These are phyloP conservation scores for Daphne laureola DNA, from an alignment of 441 rosid species.

Conservation along the genomic window DNA sequence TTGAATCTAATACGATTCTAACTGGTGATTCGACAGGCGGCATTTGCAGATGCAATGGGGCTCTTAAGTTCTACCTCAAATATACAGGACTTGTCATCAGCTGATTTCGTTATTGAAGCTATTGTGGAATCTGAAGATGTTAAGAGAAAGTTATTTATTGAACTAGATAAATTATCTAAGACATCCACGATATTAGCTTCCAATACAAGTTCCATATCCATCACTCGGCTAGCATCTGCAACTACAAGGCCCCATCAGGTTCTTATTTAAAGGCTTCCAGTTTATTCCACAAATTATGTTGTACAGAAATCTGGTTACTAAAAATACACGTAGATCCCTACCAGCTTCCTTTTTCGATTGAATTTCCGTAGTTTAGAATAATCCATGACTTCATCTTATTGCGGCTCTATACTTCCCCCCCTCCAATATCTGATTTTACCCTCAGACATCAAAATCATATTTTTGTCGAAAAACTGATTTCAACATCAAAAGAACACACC, in stretches of 20 bases:
- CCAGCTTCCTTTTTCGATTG: neutral
- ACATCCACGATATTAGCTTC: conserved; percentile 68
- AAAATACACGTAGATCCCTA: neutral
- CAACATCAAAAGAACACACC: too few relatives aligned
- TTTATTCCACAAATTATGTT: conserved; percentile 3
- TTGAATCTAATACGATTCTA: too few relatives aligned
- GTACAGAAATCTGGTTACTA: neutral
- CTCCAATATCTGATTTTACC: too few relatives aligned
- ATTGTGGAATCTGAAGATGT: conserved; percentile 74
- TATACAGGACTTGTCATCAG: conserved; percentile 41
- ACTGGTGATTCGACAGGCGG: conserved; percentile 28
- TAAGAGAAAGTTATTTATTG: conserved; percentile 56
- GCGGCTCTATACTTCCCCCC: too few relatives aligned
- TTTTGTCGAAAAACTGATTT: too few relatives aligned
- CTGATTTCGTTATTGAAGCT: conserved; percentile 73
- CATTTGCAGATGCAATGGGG: conserved; percentile 43
- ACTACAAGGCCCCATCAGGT: conserved; percentile 72
- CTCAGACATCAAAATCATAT: too few relatives aligned
- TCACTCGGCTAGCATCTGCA: conserved; percentile 70
- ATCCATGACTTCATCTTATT: conserved; percentile 7
- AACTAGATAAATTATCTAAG: conserved; percentile 52
- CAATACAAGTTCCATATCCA: conserved; percentile 83
- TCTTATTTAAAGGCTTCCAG: conserved; percentile 3
- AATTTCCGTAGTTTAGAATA: neutral
- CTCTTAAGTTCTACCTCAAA: conserved; percentile 44